Evolutionary conservation across 768 basidiomycete genomes (phyloP).

Genomic region (Gloeopeniophorella convolvens): DNA sequence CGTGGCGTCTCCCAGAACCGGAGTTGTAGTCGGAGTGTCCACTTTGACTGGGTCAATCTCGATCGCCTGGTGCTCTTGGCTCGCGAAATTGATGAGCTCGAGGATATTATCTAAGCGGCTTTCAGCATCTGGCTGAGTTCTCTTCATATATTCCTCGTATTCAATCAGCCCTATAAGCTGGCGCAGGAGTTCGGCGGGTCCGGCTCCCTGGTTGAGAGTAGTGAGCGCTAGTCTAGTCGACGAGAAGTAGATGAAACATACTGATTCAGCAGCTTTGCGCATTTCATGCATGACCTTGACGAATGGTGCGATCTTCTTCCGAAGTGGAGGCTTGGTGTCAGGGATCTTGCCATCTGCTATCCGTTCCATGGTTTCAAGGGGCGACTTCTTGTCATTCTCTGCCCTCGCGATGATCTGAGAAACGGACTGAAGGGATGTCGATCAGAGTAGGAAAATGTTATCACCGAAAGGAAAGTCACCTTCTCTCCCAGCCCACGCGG

Average conservation of each 20-base stretch:
- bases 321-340: constrained; percentile 61
- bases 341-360: constrained; percentile 56
- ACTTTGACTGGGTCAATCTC: neutral
- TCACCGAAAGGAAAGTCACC: constrained; percentile 33
- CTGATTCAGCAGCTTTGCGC: constrained; percentile 44
- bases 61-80: constrained; percentile 38
- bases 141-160: constrained; percentile 64
- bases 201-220: constrained; percentile 37
- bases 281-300: constrained; percentile 49
- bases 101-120: constrained; percentile 81
- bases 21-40: neutral
- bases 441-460: neutral
- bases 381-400: constrained; percentile 42
- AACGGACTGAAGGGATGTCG: constrained; percentile 42
- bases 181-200: constrained; percentile 59
- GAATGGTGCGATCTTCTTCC: constrained; percentile 55
- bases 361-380: constrained; percentile 52
- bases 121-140: constrained; percentile 68
- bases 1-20: no score
- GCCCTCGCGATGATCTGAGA: constrained; percentile 50
- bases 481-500: constrained; percentile 71
- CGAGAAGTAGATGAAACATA: constrained; percentile 5
- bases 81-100: constrained; percentile 76
- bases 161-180: constrained; percentile 48
- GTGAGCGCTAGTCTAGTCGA: neutral